phyloP scores from a whole-genome alignment of 1,284 basidiomycete genomes.

The Clitocybe nebularis region DNA sequence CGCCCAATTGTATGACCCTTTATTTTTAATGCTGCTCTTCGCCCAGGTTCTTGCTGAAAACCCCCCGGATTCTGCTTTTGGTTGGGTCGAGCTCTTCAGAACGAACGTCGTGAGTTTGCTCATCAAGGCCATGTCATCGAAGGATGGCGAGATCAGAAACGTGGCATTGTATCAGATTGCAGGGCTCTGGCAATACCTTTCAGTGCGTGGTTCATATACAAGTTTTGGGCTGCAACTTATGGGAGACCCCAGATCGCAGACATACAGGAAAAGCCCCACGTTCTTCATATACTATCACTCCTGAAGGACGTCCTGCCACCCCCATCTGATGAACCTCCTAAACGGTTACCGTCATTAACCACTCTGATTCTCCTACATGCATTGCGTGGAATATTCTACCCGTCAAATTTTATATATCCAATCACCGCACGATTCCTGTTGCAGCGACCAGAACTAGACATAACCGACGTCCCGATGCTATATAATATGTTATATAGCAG shows the following conservation, averaged over 20 bases:
- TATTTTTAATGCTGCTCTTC: constrained; percentile 72
- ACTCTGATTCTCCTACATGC: constrained; percentile 80
- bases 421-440: constrained; percentile 78
- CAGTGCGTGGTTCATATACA: constrained; percentile 38
- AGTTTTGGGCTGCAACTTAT: constrained; percentile 4
- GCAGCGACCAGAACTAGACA: constrained; percentile 76
- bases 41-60: constrained; percentile 58
- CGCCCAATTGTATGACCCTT: constrained; percentile 71
- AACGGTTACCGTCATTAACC: constrained; percentile 69
- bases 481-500: constrained; percentile 83
- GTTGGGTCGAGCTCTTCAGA: constrained; percentile 84
- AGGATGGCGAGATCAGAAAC: constrained; percentile 56
- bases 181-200: constrained; percentile 48
- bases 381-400: constrained; percentile 75
- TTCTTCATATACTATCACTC: constrained; percentile 71
- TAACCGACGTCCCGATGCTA: constrained; percentile 78
- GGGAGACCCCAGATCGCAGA: constrained; percentile 45
- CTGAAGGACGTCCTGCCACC: constrained; percentile 59
- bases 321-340: constrained; percentile 30
- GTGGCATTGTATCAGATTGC: constrained; percentile 53
- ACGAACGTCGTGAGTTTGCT: constrained; percentile 78
- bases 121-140: constrained; percentile 72
- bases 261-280: constrained; percentile 80
- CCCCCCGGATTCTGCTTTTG: constrained; percentile 56
- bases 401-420: constrained; percentile 79